A percentile compares a stretch with the other conserved stretches of the same genome.
Evolutionary conservation across 202 grass and related monocot species (phyloP).

Genomic region (Carex arenaria): DNA sequence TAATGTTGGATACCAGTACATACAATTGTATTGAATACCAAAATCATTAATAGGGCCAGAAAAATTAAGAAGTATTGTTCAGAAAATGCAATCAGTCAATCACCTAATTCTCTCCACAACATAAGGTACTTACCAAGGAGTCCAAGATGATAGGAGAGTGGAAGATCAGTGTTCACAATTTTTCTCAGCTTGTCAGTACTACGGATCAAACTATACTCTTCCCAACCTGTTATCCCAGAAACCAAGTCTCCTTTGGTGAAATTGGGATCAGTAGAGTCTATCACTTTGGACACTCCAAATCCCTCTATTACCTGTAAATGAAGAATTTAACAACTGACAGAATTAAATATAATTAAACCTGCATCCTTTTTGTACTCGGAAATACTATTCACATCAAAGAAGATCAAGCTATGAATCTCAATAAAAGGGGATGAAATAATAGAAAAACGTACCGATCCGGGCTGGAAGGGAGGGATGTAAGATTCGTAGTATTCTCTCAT

Average conservation of each 20-base stretch:
- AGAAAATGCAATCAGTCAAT: background rate
- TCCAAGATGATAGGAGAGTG: constrained; percentile 75
- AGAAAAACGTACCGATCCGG: constrained; percentile 44
- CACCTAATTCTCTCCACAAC: background rate
- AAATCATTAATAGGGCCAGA: background rate
- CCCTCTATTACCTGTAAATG: constrained; percentile 53
- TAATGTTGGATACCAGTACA: background rate
- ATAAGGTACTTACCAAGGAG: constrained; percentile 46
- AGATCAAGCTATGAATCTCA: background rate
- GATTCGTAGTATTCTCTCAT: constrained; percentile 55
- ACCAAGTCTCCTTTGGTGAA: constrained; percentile 58
- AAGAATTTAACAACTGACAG: background rate
- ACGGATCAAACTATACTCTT: constrained; percentile 64
- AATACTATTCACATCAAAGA: background rate
- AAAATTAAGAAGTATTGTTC: background rate
- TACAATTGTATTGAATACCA: background rate
- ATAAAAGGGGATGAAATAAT: background rate
- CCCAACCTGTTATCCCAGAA: constrained; percentile 75
- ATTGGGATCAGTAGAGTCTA: constrained; percentile 57
- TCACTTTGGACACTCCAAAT: constrained; percentile 52
- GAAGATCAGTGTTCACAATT: constrained; percentile 45
- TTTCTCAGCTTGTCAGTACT: constrained; percentile 57
- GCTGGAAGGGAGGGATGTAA: constrained; percentile 76
- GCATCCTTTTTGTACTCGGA: background rate
- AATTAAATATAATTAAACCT: background rate